Base-by-base conservation (phyloP, 2,329 filamentous ascomycete genomes). In the Gremmenia infestans region DNA sequence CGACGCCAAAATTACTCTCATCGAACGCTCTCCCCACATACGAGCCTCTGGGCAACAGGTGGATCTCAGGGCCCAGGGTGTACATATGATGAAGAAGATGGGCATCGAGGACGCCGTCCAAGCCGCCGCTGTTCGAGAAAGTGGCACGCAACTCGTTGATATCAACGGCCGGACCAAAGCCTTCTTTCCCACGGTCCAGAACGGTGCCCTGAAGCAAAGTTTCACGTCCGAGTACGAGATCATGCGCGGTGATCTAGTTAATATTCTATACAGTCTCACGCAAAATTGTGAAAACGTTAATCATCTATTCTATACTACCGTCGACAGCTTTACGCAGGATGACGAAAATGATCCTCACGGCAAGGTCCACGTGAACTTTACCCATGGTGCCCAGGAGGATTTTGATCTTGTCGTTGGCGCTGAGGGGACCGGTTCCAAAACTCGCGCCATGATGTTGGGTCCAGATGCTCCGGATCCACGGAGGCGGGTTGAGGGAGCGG, bases 11-110 rank as follows among this genome's bases (percentile, higher is more conserved):
- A 65, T 76, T 47, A 72, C 72, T 1, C 54, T 78, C 35, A 63
- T 78, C 37, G 76, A 78, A 58, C 72, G 74, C 2, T 72, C 60
- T 39, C 65, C 72, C 3, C 39, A 50, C 1, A 65, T 81, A 0
- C 74, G 81, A 3, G 68, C 73, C 2, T 71, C 71, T 0, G 81
- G 81, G 0, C 74, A 77, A 5, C 79, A 81, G 48, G 67, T 84
- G 32, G 81, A 85, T 61, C 69, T 84, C 4, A 74, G 78, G 4
- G 76, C 72, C 11, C 73, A 76, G 22, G 80, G 76, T 0, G 72
- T 82, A 47, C 71, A 78, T 19, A 73, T 79, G 12, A 66, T 81
- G 11, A 74, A 71, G 53, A 73, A 73, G 5, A 80, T 82, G 78
- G 78, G 78, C 0, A 67, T 83, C 4, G 67, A 78, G 32, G 63